Base-by-base conservation (phyloP, 2,329 filamentous ascomycete genomes). In the Aspergillus sp. region DNA sequence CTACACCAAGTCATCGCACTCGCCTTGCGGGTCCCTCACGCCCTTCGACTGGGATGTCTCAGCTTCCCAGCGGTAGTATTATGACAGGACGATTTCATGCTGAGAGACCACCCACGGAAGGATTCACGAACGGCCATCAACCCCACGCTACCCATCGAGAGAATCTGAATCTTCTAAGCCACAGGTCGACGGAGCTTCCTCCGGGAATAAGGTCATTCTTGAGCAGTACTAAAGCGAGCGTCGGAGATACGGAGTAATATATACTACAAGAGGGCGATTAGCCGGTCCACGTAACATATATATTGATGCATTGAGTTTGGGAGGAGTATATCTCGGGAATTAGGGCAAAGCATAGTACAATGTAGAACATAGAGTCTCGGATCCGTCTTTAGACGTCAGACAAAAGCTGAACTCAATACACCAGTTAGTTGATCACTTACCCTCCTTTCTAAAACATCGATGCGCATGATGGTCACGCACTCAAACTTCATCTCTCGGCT, bases 1-100 rank as follows among this genome's bases (percentile, higher is more conserved):
- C 65, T 17, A 70, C 66, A 9, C 67, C 65, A 3, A 65, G 71
- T 30, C 72, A 75, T 54, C 71, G 71, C 23, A 73, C 72, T 34
- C 70, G 71, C 15, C 68, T 74, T 23, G 62, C 66, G 11, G 66
- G 60, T 3, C 60, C 55, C 15, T 53, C 64, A 31, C 69, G 69
- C 23, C 65, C 66, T 6, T 64, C 68, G 3, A 69, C 71, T 2
- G 51, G 54, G 13, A 48, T 66, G 28, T 66, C 72, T 7, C 66
- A 67, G 5, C 62, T 74, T 17, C 71, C 72, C 9, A 57, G 66
- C 7, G 65, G 66, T 1, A 66, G 65, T 45, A 64, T 64, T 9
- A 68, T 74, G 28, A 58, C 68, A 30, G 67, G 70, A 17, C 64
- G 69, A 1, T 73, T 74, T 64, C 69, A 69, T 45, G 53, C 50